These are phyloP conservation scores for Meredithiella fracta DNA, from an alignment of 2,329 filamentous ascomycete species.

Conservation along the genomic window DNA sequence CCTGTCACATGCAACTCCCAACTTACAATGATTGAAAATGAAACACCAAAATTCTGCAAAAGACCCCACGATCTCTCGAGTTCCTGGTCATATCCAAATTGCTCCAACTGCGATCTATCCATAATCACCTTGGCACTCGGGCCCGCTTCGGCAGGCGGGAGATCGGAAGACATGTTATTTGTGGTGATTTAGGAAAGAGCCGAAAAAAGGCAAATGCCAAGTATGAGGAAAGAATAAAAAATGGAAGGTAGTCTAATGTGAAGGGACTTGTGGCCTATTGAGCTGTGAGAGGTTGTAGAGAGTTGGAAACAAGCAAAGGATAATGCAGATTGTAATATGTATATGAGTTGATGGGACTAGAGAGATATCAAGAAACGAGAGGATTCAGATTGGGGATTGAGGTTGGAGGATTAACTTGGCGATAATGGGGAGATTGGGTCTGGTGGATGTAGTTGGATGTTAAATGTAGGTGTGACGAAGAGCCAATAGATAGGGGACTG, in stretches of 20 bases:
- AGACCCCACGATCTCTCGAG: slow-evolving; percentile 40
- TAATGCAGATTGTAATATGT: too few relatives aligned
- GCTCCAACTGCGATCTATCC: slow-evolving; percentile 36
- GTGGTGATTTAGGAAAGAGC: neutral
- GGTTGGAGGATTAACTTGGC: too few relatives aligned
- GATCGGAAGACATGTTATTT: neutral
- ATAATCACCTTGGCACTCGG: slow-evolving; percentile 17
- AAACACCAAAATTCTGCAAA: slow-evolving; percentile 44
- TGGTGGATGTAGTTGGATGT: neutral
- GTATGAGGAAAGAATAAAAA: neutral
- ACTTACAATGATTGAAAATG: slow-evolving; percentile 43
- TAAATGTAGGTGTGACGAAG: too few relatives aligned
- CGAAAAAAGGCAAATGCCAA: too few relatives aligned
- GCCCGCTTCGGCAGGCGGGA: slow-evolving; percentile 9
- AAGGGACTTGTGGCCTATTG: too few relatives aligned
- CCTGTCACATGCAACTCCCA: neutral
- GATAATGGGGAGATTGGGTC: neutral
- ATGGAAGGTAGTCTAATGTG: neutral
- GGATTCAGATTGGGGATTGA: neutral
- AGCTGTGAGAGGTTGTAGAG: too few relatives aligned
- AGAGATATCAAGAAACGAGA: neutral
- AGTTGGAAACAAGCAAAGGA: too few relatives aligned
- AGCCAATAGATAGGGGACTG: too few relatives aligned
- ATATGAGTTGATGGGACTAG: neutral
- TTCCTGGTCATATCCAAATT: slow-evolving; percentile 32